These are phyloP conservation scores for Ogataea ganodermae DNA, from an alignment of 805 yeast genomes.

Conservation along the genomic window DNA sequence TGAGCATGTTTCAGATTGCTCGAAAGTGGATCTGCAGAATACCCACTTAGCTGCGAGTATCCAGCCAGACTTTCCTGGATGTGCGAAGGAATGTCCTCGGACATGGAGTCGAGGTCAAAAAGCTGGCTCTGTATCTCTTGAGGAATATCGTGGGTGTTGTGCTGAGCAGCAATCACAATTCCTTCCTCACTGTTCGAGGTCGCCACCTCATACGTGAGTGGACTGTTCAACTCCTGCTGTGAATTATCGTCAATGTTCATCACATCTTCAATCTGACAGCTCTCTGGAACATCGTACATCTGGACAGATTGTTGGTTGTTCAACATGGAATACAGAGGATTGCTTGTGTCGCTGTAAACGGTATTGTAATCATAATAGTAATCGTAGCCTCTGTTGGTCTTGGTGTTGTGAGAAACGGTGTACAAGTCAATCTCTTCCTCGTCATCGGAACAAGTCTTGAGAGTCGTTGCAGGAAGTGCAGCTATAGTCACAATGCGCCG, in stretches of 20 bases:
- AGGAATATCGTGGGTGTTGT: constrained; percentile 5
- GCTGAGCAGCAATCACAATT: background rate
- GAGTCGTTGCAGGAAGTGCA: constrained; percentile 79
- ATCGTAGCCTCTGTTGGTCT: constrained; percentile 72
- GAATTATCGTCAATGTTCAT: constrained; percentile 26
- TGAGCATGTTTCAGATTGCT: constrained; percentile 2
- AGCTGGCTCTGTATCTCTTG: constrained; percentile 9
- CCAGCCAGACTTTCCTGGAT: constrained; percentile 7
- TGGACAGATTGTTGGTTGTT: constrained; percentile 29
- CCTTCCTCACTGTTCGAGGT: constrained; percentile 1
- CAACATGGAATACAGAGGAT: constrained; percentile 37
- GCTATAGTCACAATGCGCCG: constrained; percentile 59
- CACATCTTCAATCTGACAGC: constrained; percentile 38
- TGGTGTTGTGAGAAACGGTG: constrained; percentile 71
- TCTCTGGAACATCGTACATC: constrained; percentile 43
- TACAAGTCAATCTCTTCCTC: constrained; percentile 62
- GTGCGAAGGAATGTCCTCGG: constrained; percentile 15
- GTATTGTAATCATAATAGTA: constrained; percentile 80
- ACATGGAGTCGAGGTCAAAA: background rate
- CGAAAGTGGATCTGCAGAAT: background rate
- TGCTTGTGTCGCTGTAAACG: constrained; percentile 60
- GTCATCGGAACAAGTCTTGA: constrained; percentile 70
- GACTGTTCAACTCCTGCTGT: constrained; percentile 2
- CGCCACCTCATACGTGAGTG: background rate
- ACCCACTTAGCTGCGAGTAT: background rate